Evolutionary conservation across 139 green algal species (phyloP), one percentile per base, ranked within the genome.

Genomic region (Trebouxia sp.): DNA sequence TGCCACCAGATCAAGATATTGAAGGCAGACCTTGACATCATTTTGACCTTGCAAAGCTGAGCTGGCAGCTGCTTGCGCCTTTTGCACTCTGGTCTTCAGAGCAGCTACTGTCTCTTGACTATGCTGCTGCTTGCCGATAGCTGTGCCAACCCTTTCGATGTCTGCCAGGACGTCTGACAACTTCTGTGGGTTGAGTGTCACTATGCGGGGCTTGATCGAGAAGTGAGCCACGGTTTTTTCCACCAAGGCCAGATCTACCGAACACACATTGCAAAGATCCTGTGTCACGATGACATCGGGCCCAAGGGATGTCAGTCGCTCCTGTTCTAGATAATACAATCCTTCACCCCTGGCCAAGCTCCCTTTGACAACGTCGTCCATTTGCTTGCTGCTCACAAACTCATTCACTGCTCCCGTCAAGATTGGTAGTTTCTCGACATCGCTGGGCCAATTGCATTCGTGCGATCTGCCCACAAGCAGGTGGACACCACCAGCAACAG

Each of bases 241-340:
- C 8, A 96, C 90, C n/a, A 92, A 75, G 41, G 69, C 62, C 20
- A 88, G 77, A 76, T 94, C 88, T 7, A 94, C 89, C 37, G 66
- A 83, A 84, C 89, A 94, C 17, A 94, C 91, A 28, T 78, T 77
- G 80, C 91, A 95, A 9, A 95, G 80, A 26, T 65, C 80, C 85
- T 94, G 91, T 6, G 90, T 95, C 5, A 96, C 41, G 65, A 95
- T 88, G 39, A 93, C 81, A 50, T 93, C 86, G 24, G 92, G 92
- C 37, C 28, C 15, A 24, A 94, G 78, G 24, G 72, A 26, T 30
- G 78, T 47, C 48, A 93, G 58, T 32, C 81, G 45, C 47, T 85
- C 67, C 0, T 41, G 62, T 39, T 94, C 83, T 4, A 94, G 51
- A 22, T 76, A 80, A 75, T 94, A 94, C 35, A 94, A 78, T 0